A percentile compares a stretch with the other conserved stretches of the same genome.
These are phyloP conservation scores for Trichoderma koningii DNA, from an alignment of 2,329 filamentous ascomycete genomes.

Conservation along the genomic window DNA sequence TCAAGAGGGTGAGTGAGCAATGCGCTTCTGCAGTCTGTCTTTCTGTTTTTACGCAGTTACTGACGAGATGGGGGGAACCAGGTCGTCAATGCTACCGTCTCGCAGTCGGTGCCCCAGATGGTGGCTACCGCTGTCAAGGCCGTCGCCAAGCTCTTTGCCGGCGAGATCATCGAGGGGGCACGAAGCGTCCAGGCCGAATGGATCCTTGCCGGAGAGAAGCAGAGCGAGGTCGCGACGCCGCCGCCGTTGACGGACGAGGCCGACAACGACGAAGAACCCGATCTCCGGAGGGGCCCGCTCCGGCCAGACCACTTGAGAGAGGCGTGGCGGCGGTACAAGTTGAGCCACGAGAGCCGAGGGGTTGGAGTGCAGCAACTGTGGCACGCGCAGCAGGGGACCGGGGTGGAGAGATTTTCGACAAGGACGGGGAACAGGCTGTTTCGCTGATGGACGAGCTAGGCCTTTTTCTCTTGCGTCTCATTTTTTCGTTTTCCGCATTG, in stretches of 20 bases:
- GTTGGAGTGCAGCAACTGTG: constrained; percentile 62
- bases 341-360: constrained; percentile 62
- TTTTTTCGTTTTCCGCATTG: neutral
- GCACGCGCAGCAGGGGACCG: constrained; percentile 62
- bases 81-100: constrained; percentile 79
- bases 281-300: constrained; percentile 56
- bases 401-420: constrained; percentile 60
- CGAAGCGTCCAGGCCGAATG: constrained; percentile 72
- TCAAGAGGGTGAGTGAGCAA: constrained; percentile 59
- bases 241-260: constrained; percentile 40
- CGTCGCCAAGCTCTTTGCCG: constrained; percentile 75
- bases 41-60: neutral
- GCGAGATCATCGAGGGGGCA: constrained; percentile 73
- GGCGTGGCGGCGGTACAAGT: constrained; percentile 68
- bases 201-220: constrained; percentile 61
- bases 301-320: constrained; percentile 75
- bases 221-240: constrained; percentile 54
- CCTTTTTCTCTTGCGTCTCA: neutral
- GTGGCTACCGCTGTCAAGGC: constrained; percentile 76
- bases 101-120: constrained; percentile 72
- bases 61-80: constrained; percentile 35
- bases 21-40: neutral
- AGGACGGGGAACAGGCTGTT: constrained; percentile 57
- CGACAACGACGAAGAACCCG: constrained; percentile 40
- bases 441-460: constrained; percentile 39